Percentiles rank a stretch among this genome's conserved stretches.
Evolutionary conservation across 108 stramenopile genomes (phyloP).

Genomic region (Seminavis robusta): DNA sequence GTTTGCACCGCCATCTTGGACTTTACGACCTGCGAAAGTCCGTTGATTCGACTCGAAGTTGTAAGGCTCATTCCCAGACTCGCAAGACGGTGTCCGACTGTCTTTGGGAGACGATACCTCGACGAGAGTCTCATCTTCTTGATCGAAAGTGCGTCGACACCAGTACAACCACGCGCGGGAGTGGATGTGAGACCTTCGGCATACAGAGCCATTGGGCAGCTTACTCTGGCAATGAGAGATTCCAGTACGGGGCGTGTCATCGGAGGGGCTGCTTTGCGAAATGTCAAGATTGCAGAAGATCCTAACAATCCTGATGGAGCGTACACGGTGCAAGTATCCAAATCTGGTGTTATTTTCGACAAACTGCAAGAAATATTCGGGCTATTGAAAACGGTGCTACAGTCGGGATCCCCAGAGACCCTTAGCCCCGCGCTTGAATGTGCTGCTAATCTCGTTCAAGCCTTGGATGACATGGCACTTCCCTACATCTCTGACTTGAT

Average conservation of each 20-base stretch:
- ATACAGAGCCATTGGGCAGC: constrained; percentile 82
- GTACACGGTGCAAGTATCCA: constrained; percentile 34
- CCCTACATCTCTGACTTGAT: constrained; percentile 72
- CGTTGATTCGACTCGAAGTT: constrained; percentile 82
- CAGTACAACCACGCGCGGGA: constrained; percentile 34
- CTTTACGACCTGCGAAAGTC: constrained; percentile 63
- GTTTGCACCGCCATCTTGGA: constrained; percentile 76
- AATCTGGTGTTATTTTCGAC: constrained; percentile 47
- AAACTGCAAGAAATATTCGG: constrained; percentile 72
- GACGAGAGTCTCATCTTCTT: constrained; percentile 73
- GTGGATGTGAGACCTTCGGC: constrained; percentile 79
- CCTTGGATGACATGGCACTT: constrained; percentile 68
- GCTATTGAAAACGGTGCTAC: constrained; percentile 20
- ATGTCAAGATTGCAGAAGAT: constrained; percentile 60
- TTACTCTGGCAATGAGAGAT: constrained; percentile 82
- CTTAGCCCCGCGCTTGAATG: constrained; percentile 71
- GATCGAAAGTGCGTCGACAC: constrained; percentile 48
- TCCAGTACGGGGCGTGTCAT: constrained; percentile 61
- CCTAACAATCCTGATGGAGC: constrained; percentile 25
- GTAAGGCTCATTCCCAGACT: constrained; percentile 86
- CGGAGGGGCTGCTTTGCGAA: constrained; percentile 44
- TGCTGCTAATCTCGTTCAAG: constrained; percentile 89
- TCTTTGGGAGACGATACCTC: constrained; percentile 86
- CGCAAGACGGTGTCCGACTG: constrained; percentile 71
- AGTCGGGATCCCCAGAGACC: constrained; percentile 25